Base-by-base conservation (phyloP, 768 basidiomycete species). In the Ramaria sp. region DNA sequence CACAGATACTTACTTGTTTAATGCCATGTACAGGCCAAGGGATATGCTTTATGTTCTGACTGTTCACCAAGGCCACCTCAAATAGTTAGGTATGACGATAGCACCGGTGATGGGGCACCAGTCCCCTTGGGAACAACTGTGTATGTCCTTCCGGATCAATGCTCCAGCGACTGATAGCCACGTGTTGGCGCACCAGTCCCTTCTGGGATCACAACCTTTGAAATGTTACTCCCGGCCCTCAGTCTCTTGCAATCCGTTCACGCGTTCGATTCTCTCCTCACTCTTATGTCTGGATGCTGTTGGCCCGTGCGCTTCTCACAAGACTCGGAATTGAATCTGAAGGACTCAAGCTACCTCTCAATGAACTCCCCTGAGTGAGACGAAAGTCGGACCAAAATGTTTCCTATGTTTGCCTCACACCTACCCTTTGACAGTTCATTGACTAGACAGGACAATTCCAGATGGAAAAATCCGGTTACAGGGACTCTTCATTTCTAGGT, bases 401-500 rank as follows among this genome's bases (percentile, higher is more conserved):
- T 83, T 52, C 89, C 91, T 25, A 64, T 88, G 79, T 77, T 57
- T 42, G 73, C 61, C 30, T 50, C 39, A n/a, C 45, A 34, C 13
- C n/a, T 50, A 5, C 25, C 6, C 2, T 50, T 32, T 34, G 13
- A 34, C 34, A 20, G 5, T 3, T 13, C 45, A 22, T 27, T 27
- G 20, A 45, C 48, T 25, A 30, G 53, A 52, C 48, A 38, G 6
- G 51, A 52, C 15, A 18, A 39, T 44, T 58, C 91, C 85, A 65
- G 85, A 6, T 95, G 93, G 93, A 94, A 94, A 74, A 95, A 94
- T 67, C 89, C 91, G 0, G 78, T 80, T 7, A 95, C 91, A 12
- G 82, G 83, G 24, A 71, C 72, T 1, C 75, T 97, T 20, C 88
- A 94, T 65, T 83, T 94, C 70, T 81, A 97, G 64, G 92, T 95